Evolutionary conservation across 148 eudicot species (phyloP).

Genomic region (Vaccinium macrocarpon): DNA sequence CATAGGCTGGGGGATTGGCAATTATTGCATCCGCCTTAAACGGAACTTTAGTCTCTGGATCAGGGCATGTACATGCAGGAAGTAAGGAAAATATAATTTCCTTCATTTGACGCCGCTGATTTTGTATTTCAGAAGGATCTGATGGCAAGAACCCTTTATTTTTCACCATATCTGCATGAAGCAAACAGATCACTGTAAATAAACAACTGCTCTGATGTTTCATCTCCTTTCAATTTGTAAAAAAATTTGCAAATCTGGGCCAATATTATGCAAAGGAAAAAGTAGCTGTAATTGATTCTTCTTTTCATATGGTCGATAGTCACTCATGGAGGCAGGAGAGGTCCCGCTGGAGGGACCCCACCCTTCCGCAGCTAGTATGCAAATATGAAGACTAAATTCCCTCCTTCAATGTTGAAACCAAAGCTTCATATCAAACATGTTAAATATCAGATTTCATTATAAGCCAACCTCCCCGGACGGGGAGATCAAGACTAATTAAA

Average conservation of each 20-base stretch:
- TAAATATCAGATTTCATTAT: not conserved
- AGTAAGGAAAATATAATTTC: slow-evolving; percentile 65
- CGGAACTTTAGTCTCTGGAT: slow-evolving; percentile 48
- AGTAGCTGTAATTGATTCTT: not conserved
- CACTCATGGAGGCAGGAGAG: not conserved
- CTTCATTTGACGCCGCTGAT: slow-evolving; percentile 67
- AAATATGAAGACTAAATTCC: not conserved
- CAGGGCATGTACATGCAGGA: slow-evolving; percentile 69
- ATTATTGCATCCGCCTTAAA: slow-evolving; percentile 79
- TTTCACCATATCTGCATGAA: slow-evolving; percentile 75
- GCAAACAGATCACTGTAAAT: slow-evolving; percentile 6
- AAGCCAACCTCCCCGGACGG: not conserved
- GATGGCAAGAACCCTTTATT: slow-evolving; percentile 94
- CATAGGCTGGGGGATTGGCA: slow-evolving; percentile 91
- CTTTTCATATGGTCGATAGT: not conserved
- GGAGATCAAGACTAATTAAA: not conserved
- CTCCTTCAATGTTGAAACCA: not conserved
- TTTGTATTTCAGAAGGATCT: slow-evolving; percentile 73
- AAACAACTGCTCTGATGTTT: not conserved
- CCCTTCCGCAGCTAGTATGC: not conserved
- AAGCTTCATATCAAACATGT: not conserved
- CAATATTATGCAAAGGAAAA: not conserved
- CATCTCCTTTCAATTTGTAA: not conserved
- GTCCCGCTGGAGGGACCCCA: not conserved
- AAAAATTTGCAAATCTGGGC: not conserved